A percentile compares a stretch with the other conserved stretches of the same genome.
Conservation (phyloP, 2,329 filamentous ascomycete species). For the Ampelomyces quisqualis region DNA sequence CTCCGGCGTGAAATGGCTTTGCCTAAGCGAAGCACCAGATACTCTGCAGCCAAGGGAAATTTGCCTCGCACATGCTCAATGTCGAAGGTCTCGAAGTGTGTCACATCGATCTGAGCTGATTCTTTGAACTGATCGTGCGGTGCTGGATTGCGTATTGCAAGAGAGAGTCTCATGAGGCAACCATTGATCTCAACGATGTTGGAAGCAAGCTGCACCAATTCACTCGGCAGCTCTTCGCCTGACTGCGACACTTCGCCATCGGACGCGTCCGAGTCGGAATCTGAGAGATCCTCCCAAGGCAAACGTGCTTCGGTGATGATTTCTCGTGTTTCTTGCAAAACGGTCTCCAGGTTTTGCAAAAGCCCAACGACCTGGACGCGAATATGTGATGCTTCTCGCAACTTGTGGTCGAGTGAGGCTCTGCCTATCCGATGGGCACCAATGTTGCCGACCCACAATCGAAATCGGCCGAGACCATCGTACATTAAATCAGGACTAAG, state of each 20-base stretch:
- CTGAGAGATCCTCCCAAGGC: constrained; percentile 23
- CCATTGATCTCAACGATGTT: constrained; percentile 29
- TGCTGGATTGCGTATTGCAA: constrained; percentile 34
- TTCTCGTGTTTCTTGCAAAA: constrained; percentile 14
- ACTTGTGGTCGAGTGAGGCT: constrained; percentile 34
- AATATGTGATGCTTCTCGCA: constrained; percentile 36
- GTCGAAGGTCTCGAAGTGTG: constrained; percentile 28
- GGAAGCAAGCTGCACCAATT: constrained; percentile 22
- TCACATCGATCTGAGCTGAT: constrained; percentile 18
- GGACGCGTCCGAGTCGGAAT: constrained; percentile 12
- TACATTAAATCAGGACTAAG: constrained; percentile 5
- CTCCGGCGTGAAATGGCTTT: constrained; percentile 32
- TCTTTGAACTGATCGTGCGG: constrained; percentile 31
- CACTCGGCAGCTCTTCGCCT: constrained; percentile 10
- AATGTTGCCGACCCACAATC: constrained; percentile 37
- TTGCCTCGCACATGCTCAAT: constrained; percentile 29
- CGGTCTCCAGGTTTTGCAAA: constrained; percentile 20
- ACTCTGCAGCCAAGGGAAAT: constrained; percentile 21
- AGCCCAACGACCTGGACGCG: constrained; percentile 21
- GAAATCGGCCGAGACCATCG: constrained; percentile 31
- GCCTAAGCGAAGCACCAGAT: constrained; percentile 27
- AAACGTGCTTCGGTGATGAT: constrained; percentile 12
- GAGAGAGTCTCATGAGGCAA: constrained; percentile 35
- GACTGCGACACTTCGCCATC: constrained; percentile 1
- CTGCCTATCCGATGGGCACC: constrained; percentile 35